Percentiles rank a stretch among this genome's conserved stretches.
phyloP scores from a whole-genome alignment of 2,329 filamentous ascomycete genomes.

The Colletotrichum tanaceti region DNA sequence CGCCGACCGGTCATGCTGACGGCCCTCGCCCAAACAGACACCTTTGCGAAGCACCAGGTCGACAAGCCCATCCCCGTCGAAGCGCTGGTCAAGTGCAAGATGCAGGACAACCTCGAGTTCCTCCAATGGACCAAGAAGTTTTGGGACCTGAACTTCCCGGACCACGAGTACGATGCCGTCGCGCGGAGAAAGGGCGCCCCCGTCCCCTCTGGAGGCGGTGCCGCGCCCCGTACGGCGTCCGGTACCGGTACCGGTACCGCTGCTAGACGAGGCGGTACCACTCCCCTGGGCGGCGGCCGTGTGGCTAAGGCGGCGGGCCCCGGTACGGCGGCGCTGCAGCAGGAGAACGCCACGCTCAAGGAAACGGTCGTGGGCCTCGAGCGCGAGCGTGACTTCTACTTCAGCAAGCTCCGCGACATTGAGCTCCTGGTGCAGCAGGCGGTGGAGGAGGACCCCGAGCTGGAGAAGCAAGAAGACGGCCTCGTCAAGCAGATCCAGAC shows the following conservation, averaged over 20 bases:
- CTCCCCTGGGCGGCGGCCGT: slow-evolving; percentile 65
- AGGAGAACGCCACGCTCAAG: slow-evolving; percentile 90
- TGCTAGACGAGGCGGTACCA: slow-evolving; percentile 68
- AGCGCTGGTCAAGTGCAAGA: slow-evolving; percentile 94
- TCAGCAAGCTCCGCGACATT: slow-evolving; percentile 97
- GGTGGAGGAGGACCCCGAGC: slow-evolving; percentile 89
- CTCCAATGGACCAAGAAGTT: slow-evolving; percentile 96
- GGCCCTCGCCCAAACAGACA: slow-evolving; percentile 63
- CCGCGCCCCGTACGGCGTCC: slow-evolving; percentile 62
- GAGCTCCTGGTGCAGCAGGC: slow-evolving; percentile 94
- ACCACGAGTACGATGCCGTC: slow-evolving; percentile 95
- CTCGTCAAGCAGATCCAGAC: slow-evolving; percentile 96
- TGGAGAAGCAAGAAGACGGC: slow-evolving; percentile 93
- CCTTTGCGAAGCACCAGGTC: slow-evolving; percentile 86
- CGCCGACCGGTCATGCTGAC: slow-evolving; percentile 4
- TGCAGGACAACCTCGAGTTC: slow-evolving; percentile 99
- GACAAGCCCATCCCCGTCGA: slow-evolving; percentile 92
- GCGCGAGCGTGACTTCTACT: slow-evolving; percentile 98
- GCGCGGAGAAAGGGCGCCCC: slow-evolving; percentile 82
- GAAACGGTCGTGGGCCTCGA: slow-evolving; percentile 96
- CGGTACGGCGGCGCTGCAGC: slow-evolving; percentile 77
- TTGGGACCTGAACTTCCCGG: slow-evolving; percentile 98
- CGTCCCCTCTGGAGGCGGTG: slow-evolving; percentile 59
- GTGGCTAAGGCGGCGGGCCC: slow-evolving; percentile 60
- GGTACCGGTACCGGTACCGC: slow-evolving; percentile 63